Evolutionary conservation across 768 basidiomycete genomes (phyloP).

Genomic region (Tulasnella sp.): DNA sequence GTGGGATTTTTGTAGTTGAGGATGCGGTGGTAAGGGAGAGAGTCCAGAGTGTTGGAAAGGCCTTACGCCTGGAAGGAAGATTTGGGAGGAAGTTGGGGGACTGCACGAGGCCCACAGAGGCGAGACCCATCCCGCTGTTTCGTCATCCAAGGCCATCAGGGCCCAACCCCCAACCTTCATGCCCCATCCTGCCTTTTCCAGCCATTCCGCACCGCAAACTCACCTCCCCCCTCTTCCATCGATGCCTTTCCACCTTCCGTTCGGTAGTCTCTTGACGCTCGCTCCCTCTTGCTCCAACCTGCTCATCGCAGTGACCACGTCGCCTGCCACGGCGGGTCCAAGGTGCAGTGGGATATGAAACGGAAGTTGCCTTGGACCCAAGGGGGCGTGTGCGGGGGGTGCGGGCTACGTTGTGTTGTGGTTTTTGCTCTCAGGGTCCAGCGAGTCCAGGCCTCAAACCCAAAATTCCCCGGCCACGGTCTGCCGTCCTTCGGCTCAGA

Average conservation of each 20-base stretch:
- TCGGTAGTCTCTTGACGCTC: not conserved
- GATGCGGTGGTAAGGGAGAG: not conserved
- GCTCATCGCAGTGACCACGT: not conserved
- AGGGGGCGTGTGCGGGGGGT: slow-evolving; percentile 7
- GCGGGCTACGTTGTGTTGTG: slow-evolving; percentile 1
- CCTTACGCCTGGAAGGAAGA: not conserved
- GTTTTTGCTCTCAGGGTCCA: slow-evolving; percentile 11
- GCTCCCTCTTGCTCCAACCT: not conserved
- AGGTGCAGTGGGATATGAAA: not conserved
- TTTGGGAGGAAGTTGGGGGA: slow-evolving; percentile 10
- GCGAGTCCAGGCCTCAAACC: slow-evolving; percentile 10
- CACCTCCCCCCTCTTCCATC: not conserved
- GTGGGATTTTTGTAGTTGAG: not conserved
- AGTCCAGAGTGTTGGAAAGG: slow-evolving; percentile 12
- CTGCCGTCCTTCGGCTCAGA: slow-evolving; percentile 4
- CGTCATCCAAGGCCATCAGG: slow-evolving; percentile 14
- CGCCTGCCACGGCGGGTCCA: too few species aligned
- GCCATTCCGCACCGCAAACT: not conserved
- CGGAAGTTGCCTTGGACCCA: not conserved
- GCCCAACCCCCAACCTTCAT: slow-evolving; percentile 16
- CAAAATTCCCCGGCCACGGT: not conserved
- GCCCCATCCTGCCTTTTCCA: not conserved
- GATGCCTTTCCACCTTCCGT: not conserved
- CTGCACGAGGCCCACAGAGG: slow-evolving; percentile 6
- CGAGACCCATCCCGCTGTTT: slow-evolving; percentile 8